Base-by-base conservation (phyloP, 2,329 filamentous ascomycete species). In the Alternaria sp. region DNA sequence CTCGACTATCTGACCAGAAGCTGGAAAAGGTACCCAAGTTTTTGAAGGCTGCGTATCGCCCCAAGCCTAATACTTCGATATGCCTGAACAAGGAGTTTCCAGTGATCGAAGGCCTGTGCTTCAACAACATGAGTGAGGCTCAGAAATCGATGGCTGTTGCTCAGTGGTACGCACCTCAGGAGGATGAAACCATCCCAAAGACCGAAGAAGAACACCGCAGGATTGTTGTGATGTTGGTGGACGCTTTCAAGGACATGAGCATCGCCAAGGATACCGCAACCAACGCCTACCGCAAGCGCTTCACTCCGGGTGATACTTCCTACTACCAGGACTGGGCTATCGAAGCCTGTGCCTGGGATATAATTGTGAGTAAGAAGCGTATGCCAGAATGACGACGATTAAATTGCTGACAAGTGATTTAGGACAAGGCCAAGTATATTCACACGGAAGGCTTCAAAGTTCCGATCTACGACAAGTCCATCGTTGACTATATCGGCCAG, bases 261-360 rank as follows among this genome's bases (percentile, higher is more conserved):
- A 16, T 22, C 5, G 56, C 59, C 3, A 57, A 51, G 18, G 61
- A 64, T n/a, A 58, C 58, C 5, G 9, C 24, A 5, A 30, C 26
- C 7, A 64, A 57, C 48, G 56, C 58, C 18, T 62, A 66, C 22
- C 64, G 55, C 44, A 66, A 58, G 56, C 61, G 64, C 34, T 36
- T 66, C 20, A 60, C 56, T 22, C 48, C 54, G 16, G 56, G 51
- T 5, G 38, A 43, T 12, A 7, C 34, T 9, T n/a, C 34, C 7
- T 60, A 32, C 54, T 64, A 64, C 18, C 16, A 39, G n/a, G 51
- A 63, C 6, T 64, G 64, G 61, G 54, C 62, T 5, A 57, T 66
- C 22, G 64, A 66, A 32, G 46, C 48, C 6, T 66, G 64, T 47
- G 56, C 59, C 14, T 66, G 64, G 64, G 48, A 60, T 8, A 52